Base-by-base conservation (phyloP, 1,139 yeast species). In the Eremothecium gossypii region DNA sequence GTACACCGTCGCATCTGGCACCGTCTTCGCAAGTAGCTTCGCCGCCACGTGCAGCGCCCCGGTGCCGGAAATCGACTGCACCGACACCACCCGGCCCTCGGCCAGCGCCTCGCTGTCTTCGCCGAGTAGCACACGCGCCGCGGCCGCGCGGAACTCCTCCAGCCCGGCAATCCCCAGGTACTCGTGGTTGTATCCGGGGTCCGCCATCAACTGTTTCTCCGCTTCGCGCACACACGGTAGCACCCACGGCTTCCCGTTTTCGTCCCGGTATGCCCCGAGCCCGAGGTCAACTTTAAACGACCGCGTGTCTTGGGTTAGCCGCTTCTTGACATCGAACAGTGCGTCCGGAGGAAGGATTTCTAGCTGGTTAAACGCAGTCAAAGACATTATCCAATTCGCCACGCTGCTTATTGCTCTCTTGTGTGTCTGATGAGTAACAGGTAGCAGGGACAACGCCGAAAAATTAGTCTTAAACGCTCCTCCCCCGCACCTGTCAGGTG, bases 181-280 rank as follows among this genome's bases (percentile, higher is more conserved):
- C 66, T 91, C 98, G 67, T 91, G 97, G 70, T 91, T 86, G 66
- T 79, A 81, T 33, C 65, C 68, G 13, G 83, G 78, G 51, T 77
- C 78, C 29, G 66, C 59, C 40, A 71, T 73, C 27, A 78, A 54
- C 48, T 67, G 54, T 44, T 69, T 64, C 64, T 87, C 96, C 38
- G 94, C 94, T 41, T 66, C 60, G 52, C 64, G 75, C 11, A 91
- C 97, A 8, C 94, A 79, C 7, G 95, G 95, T 41, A 91, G 71
- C 42, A 91, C 87, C 86, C 91, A 89, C 40, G 97, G 96, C 66
- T 86, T 83, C 43, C 96, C 97, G 51, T 68, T 66, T 64, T 86
- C 83, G 63, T 89, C 96, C 65, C 97, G 78, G 72, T 91, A 91
- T 38, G 97, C 97, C 50, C 97, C 97, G 48, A 89, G 89, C 43